Evolutionary conservation across 2,329 filamentous ascomycete species (phyloP).

Genomic region (Dothideomycetidae sp.): DNA sequence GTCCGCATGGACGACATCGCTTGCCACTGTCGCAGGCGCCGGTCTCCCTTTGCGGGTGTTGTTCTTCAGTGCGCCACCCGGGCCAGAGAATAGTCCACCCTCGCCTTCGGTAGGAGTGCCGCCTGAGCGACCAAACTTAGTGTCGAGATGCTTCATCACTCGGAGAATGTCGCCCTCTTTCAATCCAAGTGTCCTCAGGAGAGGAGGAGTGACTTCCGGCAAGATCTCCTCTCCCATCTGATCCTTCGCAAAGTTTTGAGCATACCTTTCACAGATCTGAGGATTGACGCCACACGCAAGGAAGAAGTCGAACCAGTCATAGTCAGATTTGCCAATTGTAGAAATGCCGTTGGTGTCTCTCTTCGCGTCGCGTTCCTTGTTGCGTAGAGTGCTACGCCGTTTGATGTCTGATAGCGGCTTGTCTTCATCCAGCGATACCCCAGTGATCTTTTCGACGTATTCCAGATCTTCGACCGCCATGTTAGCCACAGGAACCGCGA

Average conservation of each 20-base stretch:
- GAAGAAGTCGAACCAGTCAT: conserved; percentile 99
- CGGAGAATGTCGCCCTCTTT: conserved; percentile 95
- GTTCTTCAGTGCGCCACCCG: conserved; percentile 79
- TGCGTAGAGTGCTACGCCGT: conserved; percentile 32
- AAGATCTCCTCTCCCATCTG: conserved; percentile 93
- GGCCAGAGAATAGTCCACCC: conserved; percentile 76
- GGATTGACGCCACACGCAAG: conserved; percentile 80
- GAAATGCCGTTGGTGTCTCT: conserved; percentile 19
- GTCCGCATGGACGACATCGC: conserved; percentile 74
- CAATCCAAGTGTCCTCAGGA: conserved; percentile 76
- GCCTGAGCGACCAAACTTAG: conserved; percentile 53
- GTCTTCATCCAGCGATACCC: conserved; percentile 76
- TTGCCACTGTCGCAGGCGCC: conserved; percentile 70
- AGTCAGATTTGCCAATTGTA: conserved; percentile 56
- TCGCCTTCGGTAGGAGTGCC: conserved; percentile 48
- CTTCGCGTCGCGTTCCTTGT: conserved; percentile 32
- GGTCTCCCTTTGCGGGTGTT: conserved; percentile 89
- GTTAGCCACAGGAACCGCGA: conserved; percentile 85
- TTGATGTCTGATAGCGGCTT: conserved; percentile 80
- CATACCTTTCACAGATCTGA: conserved; percentile 86
- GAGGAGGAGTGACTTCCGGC: conserved; percentile 71
- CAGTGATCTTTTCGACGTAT: conserved; percentile 81
- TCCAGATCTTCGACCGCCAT: conserved; percentile 94
- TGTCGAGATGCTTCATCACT: conserved; percentile 78
- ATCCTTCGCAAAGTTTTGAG: conserved; percentile 74